Evolutionary conservation across 192 early-diverging fungal species (phyloP).

Genomic region (Lobosporangium transversale): DNA sequence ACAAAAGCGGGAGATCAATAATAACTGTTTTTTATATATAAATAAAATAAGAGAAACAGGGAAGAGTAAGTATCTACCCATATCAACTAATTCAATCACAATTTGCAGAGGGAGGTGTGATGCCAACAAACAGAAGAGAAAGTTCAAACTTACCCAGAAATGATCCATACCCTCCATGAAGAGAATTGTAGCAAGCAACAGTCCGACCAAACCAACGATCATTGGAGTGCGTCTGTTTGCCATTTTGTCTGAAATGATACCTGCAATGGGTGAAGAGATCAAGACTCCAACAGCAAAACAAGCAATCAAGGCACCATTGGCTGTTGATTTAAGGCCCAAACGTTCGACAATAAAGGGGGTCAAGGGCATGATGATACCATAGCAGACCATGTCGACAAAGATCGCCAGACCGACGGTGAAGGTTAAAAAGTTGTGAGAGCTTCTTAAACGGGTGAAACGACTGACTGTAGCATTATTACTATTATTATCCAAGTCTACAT

Average conservation of each 20-base stretch:
- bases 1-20: constrained; percentile 23
- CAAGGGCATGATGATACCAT: constrained; percentile 44
- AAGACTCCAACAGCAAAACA: constrained; percentile 34
- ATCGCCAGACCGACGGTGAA: constrained; percentile 31
- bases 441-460: constrained; percentile 9
- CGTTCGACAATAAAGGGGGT: constrained; percentile 37
- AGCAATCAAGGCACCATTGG: constrained; percentile 38
- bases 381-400: constrained; percentile 45
- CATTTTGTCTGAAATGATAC: constrained; percentile 34
- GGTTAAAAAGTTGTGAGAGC: constrained; percentile 19
- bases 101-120: too few relatives aligned
- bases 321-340: constrained; percentile 24
- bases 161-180: constrained; percentile 49
- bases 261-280: constrained; percentile 29
- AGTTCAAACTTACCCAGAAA: constrained; percentile 27
- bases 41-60: neutral
- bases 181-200: constrained; percentile 28
- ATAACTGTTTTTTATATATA: neutral
- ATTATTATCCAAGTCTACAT: neutral
- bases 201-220: constrained; percentile 43
- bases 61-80: neutral
- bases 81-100: too few relatives aligned
- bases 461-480: neutral
- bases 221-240: constrained; percentile 46
- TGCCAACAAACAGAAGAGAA: neutral